Percentiles rank a stretch among this genome's conserved stretches.
These are phyloP conservation scores for Phytopythium boreale DNA, from an alignment of 352 stramenopile species.

Conservation along the genomic window DNA sequence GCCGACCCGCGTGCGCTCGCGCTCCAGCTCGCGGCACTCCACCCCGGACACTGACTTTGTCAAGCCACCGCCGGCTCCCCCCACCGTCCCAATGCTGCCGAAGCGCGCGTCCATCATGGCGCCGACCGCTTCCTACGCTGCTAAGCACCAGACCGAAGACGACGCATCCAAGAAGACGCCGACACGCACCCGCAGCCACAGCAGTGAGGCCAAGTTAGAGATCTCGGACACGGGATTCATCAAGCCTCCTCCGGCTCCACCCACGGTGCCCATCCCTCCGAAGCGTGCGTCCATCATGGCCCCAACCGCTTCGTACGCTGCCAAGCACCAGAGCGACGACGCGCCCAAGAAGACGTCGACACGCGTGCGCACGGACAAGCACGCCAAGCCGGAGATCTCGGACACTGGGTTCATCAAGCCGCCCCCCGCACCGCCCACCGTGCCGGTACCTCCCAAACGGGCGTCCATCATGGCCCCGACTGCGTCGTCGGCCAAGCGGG, in stretches of 20 bases:
- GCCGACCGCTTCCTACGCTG: slow-evolving; percentile 23
- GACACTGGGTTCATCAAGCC: slow-evolving; percentile 21
- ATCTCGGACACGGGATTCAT: slow-evolving; percentile 17
- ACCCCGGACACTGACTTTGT: slow-evolving; percentile 13
- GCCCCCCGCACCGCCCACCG: slow-evolving; percentile 13
- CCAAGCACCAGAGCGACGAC: slow-evolving; percentile 14
- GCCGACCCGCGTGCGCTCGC: background rate
- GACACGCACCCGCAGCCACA: background rate
- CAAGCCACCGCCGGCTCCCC: slow-evolving; percentile 15
- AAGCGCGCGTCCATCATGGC: slow-evolving; percentile 28
- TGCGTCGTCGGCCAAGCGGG: slow-evolving; percentile 11
- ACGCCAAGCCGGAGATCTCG: slow-evolving; percentile 5
- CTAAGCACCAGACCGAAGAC: slow-evolving; percentile 16
- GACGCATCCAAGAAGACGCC: slow-evolving; percentile 2
- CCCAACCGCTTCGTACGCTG: slow-evolving; percentile 24
- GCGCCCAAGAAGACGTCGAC: background rate
- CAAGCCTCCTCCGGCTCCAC: slow-evolving; percentile 17
- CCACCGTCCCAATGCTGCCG: slow-evolving; percentile 16
- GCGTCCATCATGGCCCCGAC: slow-evolving; percentile 25
- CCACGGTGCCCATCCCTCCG: slow-evolving; percentile 21
- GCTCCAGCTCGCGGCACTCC: background rate
- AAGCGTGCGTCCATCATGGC: slow-evolving; percentile 30
- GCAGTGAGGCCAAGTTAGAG: background rate
- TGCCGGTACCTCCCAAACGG: slow-evolving; percentile 23
- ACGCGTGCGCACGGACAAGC: background rate